These are phyloP conservation scores for Cyclotella cryptica DNA, from an alignment of 108 stramenopile species.

Conservation along the genomic window DNA sequence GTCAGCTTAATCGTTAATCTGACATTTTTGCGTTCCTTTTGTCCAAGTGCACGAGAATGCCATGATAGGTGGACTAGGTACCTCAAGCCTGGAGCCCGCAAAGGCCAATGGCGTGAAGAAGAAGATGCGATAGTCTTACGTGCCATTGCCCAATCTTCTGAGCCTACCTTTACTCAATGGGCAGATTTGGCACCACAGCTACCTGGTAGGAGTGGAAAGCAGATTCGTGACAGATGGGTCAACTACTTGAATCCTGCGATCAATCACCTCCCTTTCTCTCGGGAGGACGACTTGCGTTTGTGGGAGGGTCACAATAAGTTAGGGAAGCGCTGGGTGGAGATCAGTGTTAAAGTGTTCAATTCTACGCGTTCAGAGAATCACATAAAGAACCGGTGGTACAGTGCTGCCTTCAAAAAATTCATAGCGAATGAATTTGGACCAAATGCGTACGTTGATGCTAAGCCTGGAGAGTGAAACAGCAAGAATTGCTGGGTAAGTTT, in stretches of 20 bases:
- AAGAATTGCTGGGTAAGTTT: constrained; percentile 1
- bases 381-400: constrained; percentile 93
- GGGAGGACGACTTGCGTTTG: constrained; percentile 62
- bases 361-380: constrained; percentile 85
- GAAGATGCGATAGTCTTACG: constrained; percentile 89
- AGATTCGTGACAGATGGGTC: constrained; percentile 91
- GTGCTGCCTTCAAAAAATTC: constrained; percentile 76
- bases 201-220: constrained; percentile 89
- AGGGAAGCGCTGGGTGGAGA: constrained; percentile 91
- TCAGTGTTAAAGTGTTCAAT: constrained; percentile 84
- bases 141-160: constrained; percentile 68
- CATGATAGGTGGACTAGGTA: constrained; percentile 54
- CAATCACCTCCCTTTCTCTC: constrained; percentile 33
- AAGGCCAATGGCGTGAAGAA: constrained; percentile 58
- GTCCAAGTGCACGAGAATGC: constrained; percentile 28
- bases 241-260: constrained; percentile 84
- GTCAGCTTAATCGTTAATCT: neutral
- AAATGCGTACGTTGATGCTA: constrained; percentile 30
- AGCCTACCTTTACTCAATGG: constrained; percentile 89
- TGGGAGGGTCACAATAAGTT: constrained; percentile 85
- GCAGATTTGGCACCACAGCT: constrained; percentile 83
- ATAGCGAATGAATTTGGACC: constrained; percentile 51
- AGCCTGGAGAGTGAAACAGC: constrained; percentile 2
- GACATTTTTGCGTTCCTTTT: neutral
- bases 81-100: constrained; percentile 57